Base-by-base conservation (phyloP, 176 grass and related monocot species). In the Oryza glumipatula region DNA sequence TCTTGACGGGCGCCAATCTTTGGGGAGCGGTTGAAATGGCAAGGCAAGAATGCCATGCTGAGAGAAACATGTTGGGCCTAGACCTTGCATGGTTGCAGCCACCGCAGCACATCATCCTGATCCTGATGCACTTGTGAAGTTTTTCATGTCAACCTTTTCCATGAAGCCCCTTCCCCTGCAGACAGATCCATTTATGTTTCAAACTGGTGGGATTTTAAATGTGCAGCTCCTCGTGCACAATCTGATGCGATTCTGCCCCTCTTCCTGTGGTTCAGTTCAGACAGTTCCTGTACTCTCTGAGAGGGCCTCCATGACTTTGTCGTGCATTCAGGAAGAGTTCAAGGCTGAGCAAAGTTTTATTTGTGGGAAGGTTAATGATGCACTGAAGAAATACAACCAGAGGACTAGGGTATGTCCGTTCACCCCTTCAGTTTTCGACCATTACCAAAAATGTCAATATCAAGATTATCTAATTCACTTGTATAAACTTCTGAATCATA, bases 341-440 rank as follows among this genome's bases (percentile, higher is more conserved):
- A 44, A 21, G 10, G 9, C 67, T 26, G 73, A 84, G 32, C n/a
- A 75, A 67, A 14, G 14, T 2, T 84, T 76, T 19, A 43, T 58
- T 15, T 1, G 3, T 24, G 16, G 8, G 5, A 84, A 68, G 73
- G 73, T 84, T 43, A 4, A 30, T 41, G 73, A 15, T 0, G 36
- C 65, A 3, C 64, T 84, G 73, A 76, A 44, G 65, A 84, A 58
- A 68, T 77, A 69, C 15, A 68, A 47, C 6, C 64, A 68, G 61
- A 36, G 35, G 19, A 84, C 15, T 11, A n/a, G 14, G 63, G 73
- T 84, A 69, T 4, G 64, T 44, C n/a, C 3, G 51, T 19, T 56
- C 4, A 8, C 33, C 30, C 45, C 9, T 61, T 4, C 4, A 46
- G 11, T 9, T 74, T 9, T 48, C n/a, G 16, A 56, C 51, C 19